Base-by-base conservation (phyloP, 805 yeast genomes). In the Candida ortonii region DNA sequence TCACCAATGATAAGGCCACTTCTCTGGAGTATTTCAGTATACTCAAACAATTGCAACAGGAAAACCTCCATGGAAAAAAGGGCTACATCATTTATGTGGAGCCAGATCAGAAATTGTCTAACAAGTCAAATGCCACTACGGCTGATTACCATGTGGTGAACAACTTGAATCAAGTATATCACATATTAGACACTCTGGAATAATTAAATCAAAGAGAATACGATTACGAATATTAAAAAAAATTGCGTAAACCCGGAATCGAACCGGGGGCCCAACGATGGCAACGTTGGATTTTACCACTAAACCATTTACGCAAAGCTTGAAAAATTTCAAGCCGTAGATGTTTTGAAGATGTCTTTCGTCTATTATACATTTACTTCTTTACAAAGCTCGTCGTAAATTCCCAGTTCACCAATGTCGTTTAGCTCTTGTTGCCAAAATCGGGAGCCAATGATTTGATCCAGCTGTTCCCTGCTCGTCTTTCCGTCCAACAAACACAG, bases 401-500 rank as follows among this genome's bases (percentile, higher is more conserved):
- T 36, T 4, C 38, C 52, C 6, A 56, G 34, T 4, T 55, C 60
- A 6, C 34, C n/a, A 7, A 60, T 12, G 10, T 48, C 53, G 10
- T 29, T 19, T 2, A 58, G 14, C 19, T 59, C 64, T 14, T 41
- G 37, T 2, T 49, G 54, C 62, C 62, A 59, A 25, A 46, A 49
- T 3, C 25, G 28, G 8, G 36, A 24, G 6, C 63, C 62, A 1
- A 59, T 39, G 18, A 54, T 49, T 16, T 36, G 34, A 24, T 52
- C 41, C 25, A 61, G 39, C 12, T 56, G 57, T 12, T 47, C 49
- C 13, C 18, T 28, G 2, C 49, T 18, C 3, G 45, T 29, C 27
- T 69, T 71, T 7, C 59, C 59, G 33, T 72, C 78, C 4, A 73
- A 37, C 1, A 73, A 15, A 47, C 76, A 68, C 36, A 75, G 47